Percentiles rank a stretch among this genome's conserved stretches.
Evolutionary conservation across 352 stramenopile species (phyloP).

Genomic region (Peronospora destructor): DNA sequence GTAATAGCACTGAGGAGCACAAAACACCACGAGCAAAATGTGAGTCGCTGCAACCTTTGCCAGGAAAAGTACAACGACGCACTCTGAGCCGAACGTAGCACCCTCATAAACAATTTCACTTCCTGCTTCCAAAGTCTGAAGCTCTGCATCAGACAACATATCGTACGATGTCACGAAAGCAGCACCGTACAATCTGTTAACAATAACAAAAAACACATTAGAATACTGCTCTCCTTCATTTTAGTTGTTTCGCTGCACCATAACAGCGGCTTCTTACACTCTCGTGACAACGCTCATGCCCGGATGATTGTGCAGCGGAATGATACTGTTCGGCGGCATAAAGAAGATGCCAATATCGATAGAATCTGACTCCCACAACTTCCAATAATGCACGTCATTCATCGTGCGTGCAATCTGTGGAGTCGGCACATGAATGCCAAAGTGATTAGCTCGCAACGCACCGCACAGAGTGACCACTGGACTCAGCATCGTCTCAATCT

Average conservation of each 20-base stretch:
- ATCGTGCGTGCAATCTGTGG: slow-evolving; percentile 60
- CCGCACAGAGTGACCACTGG: slow-evolving; percentile 54
- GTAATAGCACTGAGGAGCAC: slow-evolving; percentile 27
- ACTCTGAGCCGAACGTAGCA: slow-evolving; percentile 29
- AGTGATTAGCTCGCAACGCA: slow-evolving; percentile 51
- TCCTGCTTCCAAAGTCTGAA: slow-evolving; percentile 22
- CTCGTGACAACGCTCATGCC: slow-evolving; percentile 79
- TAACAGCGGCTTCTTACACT: slow-evolving; percentile 41
- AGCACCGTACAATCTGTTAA: slow-evolving; percentile 60
- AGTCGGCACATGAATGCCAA: slow-evolving; percentile 64
- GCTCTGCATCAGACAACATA: slow-evolving; percentile 45
- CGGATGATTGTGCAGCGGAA: slow-evolving; percentile 77
- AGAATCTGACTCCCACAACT: slow-evolving; percentile 76
- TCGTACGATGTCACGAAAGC: slow-evolving; percentile 70
- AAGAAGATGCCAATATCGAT: slow-evolving; percentile 86
- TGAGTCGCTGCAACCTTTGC: background rate
- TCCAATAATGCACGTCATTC: slow-evolving; percentile 81
- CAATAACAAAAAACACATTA: slow-evolving; percentile 6
- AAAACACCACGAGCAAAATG: slow-evolving; percentile 1
- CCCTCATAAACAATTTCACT: slow-evolving; percentile 27
- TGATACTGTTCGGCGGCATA: slow-evolving; percentile 66
- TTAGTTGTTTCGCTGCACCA: background rate
- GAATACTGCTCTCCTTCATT: background rate
- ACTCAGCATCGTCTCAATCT: slow-evolving; percentile 56
- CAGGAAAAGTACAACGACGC: slow-evolving; percentile 6